These are phyloP conservation scores for Daldinia eschscholtzii DNA, from an alignment of 2,329 filamentous ascomycete species.

Conservation along the genomic window DNA sequence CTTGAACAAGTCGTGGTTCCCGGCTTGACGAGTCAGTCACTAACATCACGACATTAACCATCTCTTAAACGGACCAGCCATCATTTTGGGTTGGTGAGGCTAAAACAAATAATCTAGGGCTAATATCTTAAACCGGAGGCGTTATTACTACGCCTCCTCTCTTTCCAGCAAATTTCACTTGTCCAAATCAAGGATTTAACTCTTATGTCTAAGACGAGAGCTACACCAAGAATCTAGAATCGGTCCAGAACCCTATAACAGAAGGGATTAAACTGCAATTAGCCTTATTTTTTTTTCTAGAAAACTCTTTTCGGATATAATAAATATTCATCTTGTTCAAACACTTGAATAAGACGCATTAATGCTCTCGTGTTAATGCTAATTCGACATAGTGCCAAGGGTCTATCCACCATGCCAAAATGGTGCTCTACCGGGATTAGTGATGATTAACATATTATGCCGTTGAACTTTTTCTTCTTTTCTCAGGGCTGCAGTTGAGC, in stretches of 20 bases:
- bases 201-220: not conserved
- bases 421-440: conserved; percentile 27
- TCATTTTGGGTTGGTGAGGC: not conserved
- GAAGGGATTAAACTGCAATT: conserved; percentile 10
- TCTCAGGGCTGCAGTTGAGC: conserved; percentile 26
- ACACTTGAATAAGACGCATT: conserved; percentile 26
- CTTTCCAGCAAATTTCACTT: not conserved
- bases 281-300: conserved; percentile 39
- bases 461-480: conserved; percentile 14
- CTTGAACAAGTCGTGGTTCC: not conserved
- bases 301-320: conserved; percentile 29
- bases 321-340: conserved; percentile 19
- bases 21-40: not conserved
- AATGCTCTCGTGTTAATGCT: conserved; percentile 34
- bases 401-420: conserved; percentile 26
- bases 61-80: not conserved
- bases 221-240: not conserved
- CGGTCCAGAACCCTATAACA: not conserved
- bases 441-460: conserved; percentile 36
- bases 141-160: not conserved
- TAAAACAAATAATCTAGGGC: not conserved
- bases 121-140: not conserved
- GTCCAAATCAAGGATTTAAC: no score
- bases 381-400: conserved; percentile 36
- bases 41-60: not conserved